Evolutionary conservation across 305 asterid species (phyloP), one percentile per base, ranked within the genome.

Genomic region (Solanum hybrid): DNA sequence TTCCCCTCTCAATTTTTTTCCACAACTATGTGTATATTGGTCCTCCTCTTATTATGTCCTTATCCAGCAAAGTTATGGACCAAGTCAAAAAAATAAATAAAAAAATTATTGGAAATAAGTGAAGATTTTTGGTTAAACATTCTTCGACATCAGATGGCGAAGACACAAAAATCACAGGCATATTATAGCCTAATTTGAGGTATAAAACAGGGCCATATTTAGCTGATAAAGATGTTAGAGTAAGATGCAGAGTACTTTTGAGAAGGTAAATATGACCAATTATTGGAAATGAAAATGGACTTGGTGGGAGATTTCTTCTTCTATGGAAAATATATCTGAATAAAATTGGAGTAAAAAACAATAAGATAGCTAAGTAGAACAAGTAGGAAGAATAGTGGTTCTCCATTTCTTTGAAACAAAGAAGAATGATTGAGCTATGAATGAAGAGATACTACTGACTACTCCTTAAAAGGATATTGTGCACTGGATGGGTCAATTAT

Each of bases 131-230:
- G 6, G 93, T 84, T 90, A 92, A 91, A 76, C 93, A 92, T 34
- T 92, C 93, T 88, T 90, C 92, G 17, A 91, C 10, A 65, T 90
- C 89, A 27, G 92, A 90, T 12, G 94, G 92, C 37, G 93, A 90
- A 13, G 94, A 91, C 13, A 92, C 91, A 33, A 91, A 86, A 3
- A 91, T 24, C 3, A 87, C 20, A 3, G 92, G 79, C 68, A 37
- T 76, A 76, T 75, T 51, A 73, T 87, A 88, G 2, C 94, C 93
- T 11, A 91, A 79, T 4, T 89, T 78, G 88, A 92, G 92, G 20
- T 87, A 91, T n/a, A 92, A 27, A 81, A 92, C 70, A 0, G 92
- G 93, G 38, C 94, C 94, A 31, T 90, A 79, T 79, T 22, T 75
- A 27, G 61, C 65, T 26, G 94, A 79, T 11, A 91, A 72, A 2